A percentile compares a stretch with the other conserved stretches of the same genome.
Evolutionary conservation across 305 asterid genomes (phyloP).

Genomic region (Lippia alba): DNA sequence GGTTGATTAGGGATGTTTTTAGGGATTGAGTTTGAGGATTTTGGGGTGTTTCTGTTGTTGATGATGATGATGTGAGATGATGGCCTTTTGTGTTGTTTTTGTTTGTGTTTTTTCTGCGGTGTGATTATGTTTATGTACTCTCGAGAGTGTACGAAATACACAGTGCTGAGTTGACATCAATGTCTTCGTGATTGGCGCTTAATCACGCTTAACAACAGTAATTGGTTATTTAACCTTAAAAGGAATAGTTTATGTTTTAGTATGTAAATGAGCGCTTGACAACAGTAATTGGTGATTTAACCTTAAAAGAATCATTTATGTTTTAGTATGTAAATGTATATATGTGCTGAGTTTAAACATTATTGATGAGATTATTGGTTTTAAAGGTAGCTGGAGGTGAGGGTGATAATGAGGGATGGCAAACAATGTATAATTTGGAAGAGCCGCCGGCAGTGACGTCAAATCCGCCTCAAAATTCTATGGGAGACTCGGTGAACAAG

Average conservation of each 20-base stretch:
- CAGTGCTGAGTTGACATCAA: too few relatives aligned
- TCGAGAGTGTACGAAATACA: too few relatives aligned
- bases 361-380: slow-evolving; percentile 18
- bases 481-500: slow-evolving; percentile 38
- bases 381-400: slow-evolving; percentile 59
- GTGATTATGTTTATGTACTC: too few relatives aligned
- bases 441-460: slow-evolving; percentile 44
- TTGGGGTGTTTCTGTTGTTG: not conserved
- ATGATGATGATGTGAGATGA: too few relatives aligned
- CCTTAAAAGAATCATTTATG: not conserved
- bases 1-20: not conserved
- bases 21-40: not conserved
- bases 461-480: slow-evolving; percentile 38
- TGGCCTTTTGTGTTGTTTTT: too few relatives aligned
- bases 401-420: slow-evolving; percentile 57
- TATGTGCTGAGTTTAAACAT: not conserved
- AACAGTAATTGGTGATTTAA: too few relatives aligned
- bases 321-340: not conserved
- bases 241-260: too few relatives aligned
- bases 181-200: too few relatives aligned
- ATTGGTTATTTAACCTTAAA: too few relatives aligned
- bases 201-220: too few relatives aligned
- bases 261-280: not conserved
- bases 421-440: slow-evolving; percentile 54
- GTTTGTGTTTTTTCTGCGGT: too few relatives aligned